Base-by-base conservation (phyloP, 129 eudicot species). In the Centella asiatica region DNA sequence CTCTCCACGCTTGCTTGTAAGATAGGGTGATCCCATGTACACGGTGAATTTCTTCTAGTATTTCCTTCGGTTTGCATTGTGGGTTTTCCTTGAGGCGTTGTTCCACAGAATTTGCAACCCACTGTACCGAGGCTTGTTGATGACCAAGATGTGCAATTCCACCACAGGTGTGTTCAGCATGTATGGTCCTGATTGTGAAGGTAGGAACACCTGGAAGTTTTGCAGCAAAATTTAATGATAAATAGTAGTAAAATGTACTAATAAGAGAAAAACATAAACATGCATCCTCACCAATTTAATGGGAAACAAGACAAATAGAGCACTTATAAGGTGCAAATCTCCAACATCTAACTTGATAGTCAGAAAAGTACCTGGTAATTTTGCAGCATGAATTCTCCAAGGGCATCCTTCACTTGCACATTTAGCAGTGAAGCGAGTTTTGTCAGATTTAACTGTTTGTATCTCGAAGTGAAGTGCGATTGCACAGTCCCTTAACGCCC, bases 1-100 rank as follows among this genome's bases (percentile, higher is more conserved):
- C 96, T 56, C 96, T 75, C 96, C 96, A 88, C 14, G 96, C 96
- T 72, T 88, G 96, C 69, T 88, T 88, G 74, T 88, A 88, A 12
- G 96, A 88, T 66, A 88, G 70, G 0, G 96, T 84, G 44, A 88
- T 88, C 12, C 96, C 96, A 32, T 88, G 96, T 64, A 73, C 78
- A 22, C 93, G 86, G 32, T 88, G 96, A 37, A 88, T 88, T 71
- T 88, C 96, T 66, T 88, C 96, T 32, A 88, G 75, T 46, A 88
- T 83, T 73, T 88, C 96, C 54, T 88, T 88, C 18, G 96, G 96
- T 78, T 88, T 88, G 71, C 72, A 88, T 48, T 88, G 82, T 3
- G 96, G 96, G 56, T 88, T 88, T 73, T 88, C 93, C 66, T 74
- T 78, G 1, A 88, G 82, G 39, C 73, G 81, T 64, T 75, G 86